A percentile compares a stretch with the other conserved stretches of the same genome.
These are phyloP conservation scores for Penicillium sp. DNA, from an alignment of 2,329 filamentous ascomycete genomes.

Conservation along the genomic window DNA sequence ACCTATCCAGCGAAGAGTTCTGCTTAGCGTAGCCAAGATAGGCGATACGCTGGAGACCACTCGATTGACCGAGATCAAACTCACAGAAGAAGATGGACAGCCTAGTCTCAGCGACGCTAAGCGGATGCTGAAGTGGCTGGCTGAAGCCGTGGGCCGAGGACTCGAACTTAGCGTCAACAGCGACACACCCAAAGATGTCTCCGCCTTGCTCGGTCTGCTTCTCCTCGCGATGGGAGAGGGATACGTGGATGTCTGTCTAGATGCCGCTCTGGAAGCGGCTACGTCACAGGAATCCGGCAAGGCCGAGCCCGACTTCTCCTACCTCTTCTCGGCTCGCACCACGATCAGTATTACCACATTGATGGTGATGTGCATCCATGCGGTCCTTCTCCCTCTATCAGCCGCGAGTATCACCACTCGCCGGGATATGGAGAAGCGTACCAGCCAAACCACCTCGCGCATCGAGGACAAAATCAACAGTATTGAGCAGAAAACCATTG, in stretches of 20 bases:
- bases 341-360: slow-evolving; percentile 88
- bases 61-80: slow-evolving; percentile 81
- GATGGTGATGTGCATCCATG: slow-evolving; percentile 88
- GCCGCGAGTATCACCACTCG: slow-evolving; percentile 87
- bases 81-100: slow-evolving; percentile 83
- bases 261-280: slow-evolving; percentile 72
- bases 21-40: slow-evolving; percentile 83
- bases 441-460: slow-evolving; percentile 67
- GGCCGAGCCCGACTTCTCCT: slow-evolving; percentile 81
- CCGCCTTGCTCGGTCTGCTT: slow-evolving; percentile 76
- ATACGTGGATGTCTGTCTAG: slow-evolving; percentile 65
- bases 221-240: slow-evolving; percentile 86
- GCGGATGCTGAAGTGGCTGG: slow-evolving; percentile 95
- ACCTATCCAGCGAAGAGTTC: slow-evolving; percentile 82
- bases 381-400: slow-evolving; percentile 85
- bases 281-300: slow-evolving; percentile 75
- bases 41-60: slow-evolving; percentile 63
- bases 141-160: slow-evolving; percentile 87
- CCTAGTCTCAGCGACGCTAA: slow-evolving; percentile 87
- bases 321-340: slow-evolving; percentile 74
- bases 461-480: slow-evolving; percentile 82
- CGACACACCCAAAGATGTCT: slow-evolving; percentile 93
- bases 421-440: slow-evolving; percentile 83
- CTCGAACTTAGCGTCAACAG: slow-evolving; percentile 83
- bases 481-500: slow-evolving; percentile 67